Evolutionary conservation across 306 rosid species (phyloP), one percentile per base, ranked within the genome.

Genomic region (Begonia peltatifolia): DNA sequence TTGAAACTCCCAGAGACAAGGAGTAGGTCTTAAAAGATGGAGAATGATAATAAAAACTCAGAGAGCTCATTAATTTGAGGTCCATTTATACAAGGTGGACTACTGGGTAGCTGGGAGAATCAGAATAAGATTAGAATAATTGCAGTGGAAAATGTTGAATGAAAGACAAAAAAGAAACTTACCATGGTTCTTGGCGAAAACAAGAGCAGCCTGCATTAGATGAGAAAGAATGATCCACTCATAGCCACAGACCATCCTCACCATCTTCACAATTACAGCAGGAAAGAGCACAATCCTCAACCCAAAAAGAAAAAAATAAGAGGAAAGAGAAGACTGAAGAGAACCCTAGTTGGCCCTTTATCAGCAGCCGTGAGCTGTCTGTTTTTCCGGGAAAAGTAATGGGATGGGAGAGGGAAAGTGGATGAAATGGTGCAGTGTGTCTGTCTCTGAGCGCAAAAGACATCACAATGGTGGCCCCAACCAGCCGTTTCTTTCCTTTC

Each of bases 141-240:
- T 17, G 18, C 18, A 17, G 18, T 17, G 18, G 18, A 17, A 17
- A 17, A 17, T 17, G 18, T 17, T 17, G 18, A 17, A 17, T 17
- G 18, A 17, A 17, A 17, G 18, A 17, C n/a, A 17, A 17, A 17
- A 17, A 17, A 17, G 18, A 17, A 42, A 14, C 47, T 54, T 82
- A 89, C 95, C 97, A 61, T 82, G 94, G 54, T 57, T 44, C 65
- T 74, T 84, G 63, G 94, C 76, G 84, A 60, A 66, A 68, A 82
- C 97, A 70, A 63, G 72, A 72, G 73, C 56, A 14, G 81, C 70
- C 14, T 78, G 65, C 11, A 88, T 66, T 17, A 66, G 67, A 66
- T 35, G 54, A 62, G 16, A 66, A 42, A 76, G 42, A 43, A 72
- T 36, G 57, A 62, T 58, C 52, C 79, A 64, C 50, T 66, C 48